Evolutionary conservation across 2,329 filamentous ascomycete genomes (phyloP), one percentile per base, ranked within the genome.

Genomic region (Pseudogymnoascus sp.): DNA sequence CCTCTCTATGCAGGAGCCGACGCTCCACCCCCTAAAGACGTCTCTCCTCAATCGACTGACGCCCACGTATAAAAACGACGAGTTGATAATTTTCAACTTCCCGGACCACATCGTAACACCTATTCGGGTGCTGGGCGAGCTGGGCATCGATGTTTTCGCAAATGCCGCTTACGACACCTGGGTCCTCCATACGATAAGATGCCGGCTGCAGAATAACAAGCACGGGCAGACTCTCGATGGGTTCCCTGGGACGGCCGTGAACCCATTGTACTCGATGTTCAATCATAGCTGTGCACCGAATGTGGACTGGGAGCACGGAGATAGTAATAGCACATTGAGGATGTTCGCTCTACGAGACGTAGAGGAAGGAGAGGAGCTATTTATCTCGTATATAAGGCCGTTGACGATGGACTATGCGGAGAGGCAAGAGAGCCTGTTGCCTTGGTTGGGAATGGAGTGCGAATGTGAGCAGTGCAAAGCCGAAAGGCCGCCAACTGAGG

Each of bases 211-310:
- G 33, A 74, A 74, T 62, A 74, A 74, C 62, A 73, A 72, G 61
- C 70, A 72, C 3, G 72, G 71, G 0, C 69, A 68, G 23, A 64
- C 62, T 1, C 63, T 67, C 4, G 63, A 63, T 12, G 66, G 69
- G 12, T 68, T 68, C n/a, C 69, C 67, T n/a, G 69, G 73, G 16
- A 70, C 71, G 1, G 67, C 66, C 25, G 67, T 74, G 37, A 71
- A 67, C 44, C 68, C 70, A 0, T 62, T 72, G 14, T 66, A 73
- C 61, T 69, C 69, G 16, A 69, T 73, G 65, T 70, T 74, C 44
- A 74, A 74, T 63, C 72, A 74, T 63, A 72, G 71, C 63, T 74
- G 72, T 59, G 66, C 65, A 37, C 71, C 72, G 5, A 74, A 72
- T 63, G 67, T 70, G 16, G 68, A 70, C 62, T 70, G 68, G 68